Base-by-base conservation (phyloP, 768 basidiomycete genomes). In the Phylloporus scabripes region DNA sequence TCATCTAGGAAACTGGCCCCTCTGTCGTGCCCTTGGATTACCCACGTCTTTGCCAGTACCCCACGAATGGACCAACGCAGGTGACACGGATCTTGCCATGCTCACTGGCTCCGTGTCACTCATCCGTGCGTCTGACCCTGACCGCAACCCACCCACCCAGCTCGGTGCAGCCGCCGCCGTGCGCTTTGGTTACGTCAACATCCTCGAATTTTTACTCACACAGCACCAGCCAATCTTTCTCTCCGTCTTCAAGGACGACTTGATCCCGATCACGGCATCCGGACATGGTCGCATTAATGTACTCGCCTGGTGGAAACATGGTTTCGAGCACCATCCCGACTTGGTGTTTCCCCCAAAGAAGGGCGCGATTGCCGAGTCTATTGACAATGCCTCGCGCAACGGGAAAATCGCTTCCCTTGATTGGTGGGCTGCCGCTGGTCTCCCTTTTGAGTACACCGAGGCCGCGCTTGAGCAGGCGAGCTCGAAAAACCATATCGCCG, bases 1-100 rank as follows among this genome's bases (percentile, higher is more conserved):
- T 50, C 79, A 85, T 55, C 65, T 89, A 8, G 87, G 84, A 12
- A 84, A 90, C 63, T 94, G 90, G 88, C 86, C 92, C 57, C 80
- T 94, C 8, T 74, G 83, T 11, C 83, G 80, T 51, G 83, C 91
- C 12, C 79, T 92, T 31, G 81, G 83, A 17, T 71, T 92, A 1
- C 85, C 83, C 10, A 87, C 87, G 5, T 80, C 80, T 8, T 64
- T 92, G 0, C 66, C 78, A 5, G 75, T 72, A 23, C 88, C 89
- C 9, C 66, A 72, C 5, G 81, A 83, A 20, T 94, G 92, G 92
- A 70, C 70, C 42, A 77, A 78, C 36, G 86, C 91, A 7, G 80
- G 83, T 17, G 60, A 68, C 23, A 82, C 80, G 6, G 91, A 94
- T 67, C 68, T 77, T 43, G 83, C 85, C 20, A 83, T 92, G 65